Evolutionary conservation across 768 basidiomycete species (phyloP), one percentile per base, ranked within the genome.

Genomic region (Brasilioporus rufonigricans): DNA sequence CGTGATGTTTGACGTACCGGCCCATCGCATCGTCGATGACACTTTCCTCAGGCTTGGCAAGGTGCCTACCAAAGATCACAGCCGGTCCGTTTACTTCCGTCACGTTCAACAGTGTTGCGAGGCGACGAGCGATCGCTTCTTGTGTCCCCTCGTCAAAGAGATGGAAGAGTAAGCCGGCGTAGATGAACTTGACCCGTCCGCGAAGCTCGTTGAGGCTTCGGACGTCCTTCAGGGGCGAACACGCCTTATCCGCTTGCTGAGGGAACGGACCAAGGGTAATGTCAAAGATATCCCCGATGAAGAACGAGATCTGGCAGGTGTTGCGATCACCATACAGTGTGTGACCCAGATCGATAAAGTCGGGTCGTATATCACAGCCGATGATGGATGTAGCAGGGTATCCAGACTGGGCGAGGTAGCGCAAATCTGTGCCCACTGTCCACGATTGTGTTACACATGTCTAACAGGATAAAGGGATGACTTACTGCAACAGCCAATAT

Each of bases 401-500:
- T 29, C 36, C 38, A 2, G 38, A 49, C 2, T 40, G 27, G 27
- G 40, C 48, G 13, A 49, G 27, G 35, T 49, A 19, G 16, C 38
- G 48, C 4, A 49, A 5, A 27, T 49, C 48, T 19, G 47, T 48
- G n/a, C 27, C 38, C 38, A 40, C 48, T 40, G 38, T 27, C 2
- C 18, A 11, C 14, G 27, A 31, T 14, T 8, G 27, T 6, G 18
- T 36, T 48, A 21, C 0, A 18, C 21, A 5, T 8, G 36, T 19
- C 32, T 4, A 14, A 3, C 16, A 19, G 18, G 6, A 26, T 19
- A 11, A 19, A 19, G 7, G 36, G 24, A 19, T 12, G 48, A 40
- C 48, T 27, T 31, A 56, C 50, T 52, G 38, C 55, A 50, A 18
- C 55, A 59, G 5, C 58, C 57, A 7, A 55, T 31, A 14, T 55